Evolutionary conservation across 1,284 basidiomycete species (phyloP), one percentile per base, ranked within the genome.

Genomic region (Tylopilus sp.): DNA sequence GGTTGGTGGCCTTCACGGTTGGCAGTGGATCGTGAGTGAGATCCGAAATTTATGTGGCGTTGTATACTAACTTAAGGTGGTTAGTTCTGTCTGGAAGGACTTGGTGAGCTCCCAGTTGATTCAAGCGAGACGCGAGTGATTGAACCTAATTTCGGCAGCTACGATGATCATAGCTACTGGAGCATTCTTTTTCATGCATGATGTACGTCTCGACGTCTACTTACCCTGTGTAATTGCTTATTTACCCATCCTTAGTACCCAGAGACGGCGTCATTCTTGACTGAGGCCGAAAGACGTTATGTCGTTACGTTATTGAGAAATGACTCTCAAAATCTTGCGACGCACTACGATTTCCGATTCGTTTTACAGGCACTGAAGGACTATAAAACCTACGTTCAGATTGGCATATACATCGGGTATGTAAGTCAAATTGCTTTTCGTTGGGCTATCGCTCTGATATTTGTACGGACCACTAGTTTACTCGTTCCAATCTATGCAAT

Each of bases 401-500:
- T 75, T 20, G 65, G 70, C 24, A 74, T 79, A 47, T 76, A 76
- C 48, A 71, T 74, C 28, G 77, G 78, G 74, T 78, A 53, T n/a
- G 66, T 58, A 37, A 46, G 24, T n/a, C 14, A 14, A 9, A 41
- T 13, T 20, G 29, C 41, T n/a, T 31, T 31, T 19, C 19, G 14
- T 20, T 17, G 8, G 9, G 24, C 3, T 17, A 15, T n/a, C 25
- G 3, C 14, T 40, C 46, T 53, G 42, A 59, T n/a, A 50, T 56
- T 60, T 55, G 56, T 17, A 37, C 11, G 36, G 35, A n/a, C 57
- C 61, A 14, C 22, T 48, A 73, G 79, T 28, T 54, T 78, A 19
- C 71, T 84, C 50, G 66, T 80, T 47, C 78, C 84, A 8, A 65
- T 82, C 36, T 84, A 84, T 56, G 77, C 80, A 14, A 77, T 85